Conservation (phyloP, 345 rosid species). For the Populus ilicifolia region DNA sequence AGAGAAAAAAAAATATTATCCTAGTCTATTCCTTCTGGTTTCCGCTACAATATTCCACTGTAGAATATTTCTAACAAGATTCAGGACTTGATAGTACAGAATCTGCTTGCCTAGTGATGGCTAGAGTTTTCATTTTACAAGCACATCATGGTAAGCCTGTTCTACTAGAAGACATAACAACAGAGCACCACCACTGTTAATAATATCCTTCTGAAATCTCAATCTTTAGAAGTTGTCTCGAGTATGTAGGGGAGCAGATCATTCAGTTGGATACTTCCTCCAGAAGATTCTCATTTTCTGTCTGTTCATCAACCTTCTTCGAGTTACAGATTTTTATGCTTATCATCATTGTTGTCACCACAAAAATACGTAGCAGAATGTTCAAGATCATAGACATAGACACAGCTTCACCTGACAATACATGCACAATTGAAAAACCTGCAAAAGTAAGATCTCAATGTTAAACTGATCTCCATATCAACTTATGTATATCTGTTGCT, state of each 20-base stretch:
- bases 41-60: no score
- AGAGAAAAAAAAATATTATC: no score
- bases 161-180: neutral
- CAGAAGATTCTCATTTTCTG: conserved; percentile 8
- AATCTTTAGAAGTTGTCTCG: neutral
- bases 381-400: neutral
- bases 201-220: neutral
- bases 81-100: no score
- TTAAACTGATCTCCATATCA: neutral
- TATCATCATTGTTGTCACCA: conserved; percentile 6
- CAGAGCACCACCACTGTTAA: neutral
- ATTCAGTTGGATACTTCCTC: neutral
- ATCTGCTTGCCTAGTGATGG: no score
- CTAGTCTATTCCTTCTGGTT: no score
- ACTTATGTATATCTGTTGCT: neutral
- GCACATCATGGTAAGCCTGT: neutral
- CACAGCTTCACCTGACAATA: neutral
- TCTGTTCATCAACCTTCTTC: conserved; percentile 5
- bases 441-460: neutral
- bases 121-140: no score
- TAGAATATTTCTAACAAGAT: no score
- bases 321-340: conserved; percentile 12
- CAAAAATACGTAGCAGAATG: conserved; percentile 10
- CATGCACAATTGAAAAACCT: conserved; percentile 2
- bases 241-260: neutral